Evolutionary conservation across 2,329 filamentous ascomycete species (phyloP), one percentile per base, ranked within the genome.

Genomic region (Zymoseptoria brevis): DNA sequence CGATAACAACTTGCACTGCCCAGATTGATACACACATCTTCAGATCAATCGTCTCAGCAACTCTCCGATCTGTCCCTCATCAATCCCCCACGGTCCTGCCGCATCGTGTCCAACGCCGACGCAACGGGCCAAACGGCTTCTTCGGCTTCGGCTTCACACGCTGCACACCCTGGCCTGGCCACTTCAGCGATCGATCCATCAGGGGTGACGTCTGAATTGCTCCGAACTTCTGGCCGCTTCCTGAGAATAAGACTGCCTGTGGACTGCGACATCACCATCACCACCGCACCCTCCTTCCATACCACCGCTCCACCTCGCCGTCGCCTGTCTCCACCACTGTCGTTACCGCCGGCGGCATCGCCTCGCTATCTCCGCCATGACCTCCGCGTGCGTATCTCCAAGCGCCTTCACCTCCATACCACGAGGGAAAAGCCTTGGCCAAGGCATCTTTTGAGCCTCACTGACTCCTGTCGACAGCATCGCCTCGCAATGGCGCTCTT

Each of bases 401-500:
- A 26, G 29, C 52, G 8, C 22, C 16, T 21, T 41, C 54, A 56
- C 45, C 35, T 58, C 19, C 35, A 56, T 48, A 45, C 49, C 35
- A 59, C 57, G 56, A 57, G 59, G 51, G 59, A 54, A 51, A 35
- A 50, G 22, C 50, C 21, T 49, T 50, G 19, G 24, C 55, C 26
- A 55, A 41, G 35, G 35, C 35, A 41, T 9, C 35, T 41, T 9
- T 41, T 41, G 35, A 41, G 11, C 35, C 16, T 41, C 11, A 41
- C 35, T 41, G 35, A 41, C 35, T 2, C 4, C 35, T 8, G 8
- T 53, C 16, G 3, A 3, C 59, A 73, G 71, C 54, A 55, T 93
- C 71, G 82, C 84, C 68, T 82, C 82, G 68, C 85, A 87, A 76
- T 88, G 94, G 76, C 88, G 88, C 76, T 89, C 88, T 63, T 93